Conservation (phyloP, 2,329 filamentous ascomycete species). For the Cercospora sesami region DNA sequence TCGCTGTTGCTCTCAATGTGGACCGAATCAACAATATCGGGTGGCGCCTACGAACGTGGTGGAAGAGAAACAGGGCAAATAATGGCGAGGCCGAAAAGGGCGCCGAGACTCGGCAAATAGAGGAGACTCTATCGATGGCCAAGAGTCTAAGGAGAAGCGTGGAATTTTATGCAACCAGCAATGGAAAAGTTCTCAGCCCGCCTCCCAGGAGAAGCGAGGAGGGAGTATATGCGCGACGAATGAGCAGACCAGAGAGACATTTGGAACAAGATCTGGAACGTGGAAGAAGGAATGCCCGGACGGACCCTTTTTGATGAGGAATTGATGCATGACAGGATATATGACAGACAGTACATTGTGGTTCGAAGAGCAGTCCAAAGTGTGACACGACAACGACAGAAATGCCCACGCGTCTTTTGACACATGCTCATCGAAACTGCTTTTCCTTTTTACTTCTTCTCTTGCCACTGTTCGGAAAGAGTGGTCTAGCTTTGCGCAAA, state of each 20-base stretch:
- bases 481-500: not conserved
- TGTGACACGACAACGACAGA: not conserved
- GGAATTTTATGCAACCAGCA: conserved; percentile 21
- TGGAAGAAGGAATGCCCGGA: conserved; percentile 19
- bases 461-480: not conserved
- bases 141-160: conserved; percentile 25
- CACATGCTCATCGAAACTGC: not conserved
- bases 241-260: conserved; percentile 6
- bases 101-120: conserved; percentile 17
- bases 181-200: conserved; percentile 17
- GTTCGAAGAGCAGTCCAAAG: not conserved
- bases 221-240: conserved; percentile 7
- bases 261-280: conserved; percentile 19
- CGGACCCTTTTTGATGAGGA: conserved; percentile 10
- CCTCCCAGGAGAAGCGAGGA: conserved; percentile 17
- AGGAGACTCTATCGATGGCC: conserved; percentile 20
- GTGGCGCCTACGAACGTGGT: conserved; percentile 6
- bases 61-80: conserved; percentile 3
- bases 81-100: conserved; percentile 1
- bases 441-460: not conserved
- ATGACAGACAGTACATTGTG: not conserved
- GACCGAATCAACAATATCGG: conserved; percentile 21
- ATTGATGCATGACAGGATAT: not conserved
- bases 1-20: conserved; percentile 26
- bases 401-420: not conserved